Evolutionary conservation across 768 basidiomycete genomes (phyloP), one percentile per base, ranked within the genome.

Genomic region (Tricholoma flavovirens): DNA sequence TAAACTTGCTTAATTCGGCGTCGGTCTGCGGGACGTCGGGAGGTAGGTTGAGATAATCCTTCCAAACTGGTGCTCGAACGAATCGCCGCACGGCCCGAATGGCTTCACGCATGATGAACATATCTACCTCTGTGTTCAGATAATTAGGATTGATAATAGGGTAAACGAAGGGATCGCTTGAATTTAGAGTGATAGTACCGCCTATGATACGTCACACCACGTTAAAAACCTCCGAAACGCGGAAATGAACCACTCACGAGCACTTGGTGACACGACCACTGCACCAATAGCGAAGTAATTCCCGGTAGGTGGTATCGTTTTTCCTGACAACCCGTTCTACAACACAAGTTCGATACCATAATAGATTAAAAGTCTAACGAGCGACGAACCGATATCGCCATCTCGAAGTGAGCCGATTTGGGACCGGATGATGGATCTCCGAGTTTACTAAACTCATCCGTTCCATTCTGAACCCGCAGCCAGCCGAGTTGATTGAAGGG

Each of bases 101-200:
- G 10, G 56, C 61, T 33, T 62, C 54, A 26, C 62, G 61, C 60
- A 70, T 60, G 35, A 61, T 62, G 26, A 59, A 54, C 33, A 66
- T 33, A 50, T 67, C 69, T 51, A 60, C 32, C 8, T 57, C 55
- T 22, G 58, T 35, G 36, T 51, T 59, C 19, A 75, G 68, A 68
- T 78, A 74, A 54, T 73, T 72, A 0, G 77, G 76, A 61, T 81
- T 70, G 65, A 82, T 77, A 11, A 67, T 26, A 0, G 80, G 79
- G 22, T 17, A 36, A 36, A 36, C 35, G 35, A 36, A 36, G 35
- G 35, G 35, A 12, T 36, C 35, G 35, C 35, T 36, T 15, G 35
- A 36, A 12, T 36, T 36, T 14, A 36, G 14, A 4, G 59, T 61
- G 2, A 70, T 40, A 5, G 58, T 62, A 15, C 69, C 69, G 40